These are phyloP conservation scores for Cicer yamashitae DNA, from an alignment of 306 rosid species.

Conservation along the genomic window DNA sequence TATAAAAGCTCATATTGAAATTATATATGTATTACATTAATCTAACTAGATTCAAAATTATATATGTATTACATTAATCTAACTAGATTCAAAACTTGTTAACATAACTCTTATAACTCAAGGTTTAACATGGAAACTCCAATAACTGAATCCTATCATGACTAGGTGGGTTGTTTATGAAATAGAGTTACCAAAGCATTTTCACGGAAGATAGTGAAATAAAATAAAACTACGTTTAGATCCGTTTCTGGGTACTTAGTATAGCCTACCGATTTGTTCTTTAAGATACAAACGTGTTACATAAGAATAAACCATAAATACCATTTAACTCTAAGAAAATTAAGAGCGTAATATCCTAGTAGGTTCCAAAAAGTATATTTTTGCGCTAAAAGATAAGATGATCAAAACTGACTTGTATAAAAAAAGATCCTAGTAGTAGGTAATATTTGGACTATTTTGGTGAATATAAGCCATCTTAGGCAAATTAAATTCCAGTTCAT, in stretches of 20 bases:
- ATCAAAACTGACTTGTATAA: not conserved
- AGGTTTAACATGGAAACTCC: not conserved
- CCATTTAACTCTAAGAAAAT: not conserved
- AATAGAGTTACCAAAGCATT: not conserved
- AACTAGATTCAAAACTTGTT: too few relatives aligned
- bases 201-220: not conserved
- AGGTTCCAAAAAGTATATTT: constrained; percentile 10
- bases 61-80: too few relatives aligned
- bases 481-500: not conserved
- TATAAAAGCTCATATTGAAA: too few relatives aligned
- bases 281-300: not conserved
- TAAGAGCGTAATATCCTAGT: not conserved
- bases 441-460: not conserved
- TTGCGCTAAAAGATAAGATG: not conserved
- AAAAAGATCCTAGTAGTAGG: too few relatives aligned
- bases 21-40: too few relatives aligned
- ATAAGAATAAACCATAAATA: constrained; percentile 5
- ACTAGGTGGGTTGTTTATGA: not conserved
- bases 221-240: not conserved
- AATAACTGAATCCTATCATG: not conserved
- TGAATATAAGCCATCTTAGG: not conserved
- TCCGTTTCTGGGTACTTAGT: not conserved
- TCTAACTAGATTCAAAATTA: too few relatives aligned
- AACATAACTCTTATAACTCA: not conserved
- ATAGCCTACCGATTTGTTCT: not conserved